Evolutionary conservation across 108 stramenopile genomes (phyloP), one percentile per base, ranked within the genome.

Genomic region (Skeletonema potamos): DNA sequence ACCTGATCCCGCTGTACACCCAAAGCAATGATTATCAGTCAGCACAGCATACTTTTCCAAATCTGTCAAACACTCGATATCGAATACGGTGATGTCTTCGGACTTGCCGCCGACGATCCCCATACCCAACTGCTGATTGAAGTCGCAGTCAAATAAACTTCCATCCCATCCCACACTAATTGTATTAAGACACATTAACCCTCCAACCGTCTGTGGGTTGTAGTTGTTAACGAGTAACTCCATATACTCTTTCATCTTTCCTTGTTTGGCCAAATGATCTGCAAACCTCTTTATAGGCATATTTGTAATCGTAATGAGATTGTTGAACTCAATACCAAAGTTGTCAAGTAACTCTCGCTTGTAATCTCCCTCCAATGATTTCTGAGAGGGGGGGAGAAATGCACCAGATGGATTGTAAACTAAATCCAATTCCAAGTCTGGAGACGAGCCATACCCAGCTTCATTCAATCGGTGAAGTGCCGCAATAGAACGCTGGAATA

Each of bases 371-470:
- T 96, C 87, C 37, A 98, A 71, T 3, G 77, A 77, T 62, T 57
- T 82, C 70, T 95, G 94, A 27, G 85, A 68, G 6, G 97, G 97
- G 12, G 98, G 98, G 27, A 99, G 76, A 66, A 97, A 98, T 7
- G 96, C 93, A 7, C 98, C 98, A 2, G 92, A 66, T 9, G 98
- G 98, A 79, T 99, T 99, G 84, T 99, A 99, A 4, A 99, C 98
- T 18, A 99, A 84, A 71, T 97, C 96, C 51, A 98, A 76, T 27
- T 62, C 55, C 36, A 96, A 74, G 2, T 76, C 73, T 3, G 84
- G 82, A 27, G 68, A 60, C 20, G 65, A 56, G 27, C 92, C 89
- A 72, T 98, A 99, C 12, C 98, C 98, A 7, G 87, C 91, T 27
- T 92, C 93, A 57, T 99, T 99, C 46, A 99, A 72, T 22, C 90